These are phyloP conservation scores for Phytophthora palmivora DNA, from an alignment of 352 stramenopile species.

Conservation along the genomic window DNA sequence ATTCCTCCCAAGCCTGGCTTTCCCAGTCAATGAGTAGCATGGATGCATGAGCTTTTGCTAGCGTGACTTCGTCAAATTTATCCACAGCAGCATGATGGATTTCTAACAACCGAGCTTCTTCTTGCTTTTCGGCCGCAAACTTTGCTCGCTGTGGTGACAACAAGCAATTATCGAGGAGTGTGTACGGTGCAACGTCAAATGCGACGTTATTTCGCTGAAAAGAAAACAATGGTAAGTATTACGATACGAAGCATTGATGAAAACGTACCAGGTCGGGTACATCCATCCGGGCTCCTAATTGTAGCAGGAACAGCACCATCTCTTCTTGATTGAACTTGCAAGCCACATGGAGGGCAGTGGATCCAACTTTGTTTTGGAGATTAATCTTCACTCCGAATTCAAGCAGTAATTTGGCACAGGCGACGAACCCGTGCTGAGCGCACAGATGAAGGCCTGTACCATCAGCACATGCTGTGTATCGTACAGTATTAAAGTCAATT, in stretches of 20 bases:
- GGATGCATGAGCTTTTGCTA: conserved; percentile 24
- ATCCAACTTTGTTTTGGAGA: conserved; percentile 64
- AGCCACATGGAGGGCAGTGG: conserved; percentile 61
- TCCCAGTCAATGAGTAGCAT: conserved; percentile 56
- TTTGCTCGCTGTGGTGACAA: conserved; percentile 39
- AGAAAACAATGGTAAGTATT: conserved; percentile 3
- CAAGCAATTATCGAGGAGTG: conserved; percentile 49
- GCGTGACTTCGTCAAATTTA: conserved; percentile 23
- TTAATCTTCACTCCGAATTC: conserved; percentile 38
- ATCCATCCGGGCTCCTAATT: conserved; percentile 44
- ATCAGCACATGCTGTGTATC: conserved; percentile 50
- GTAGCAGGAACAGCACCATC: conserved; percentile 48
- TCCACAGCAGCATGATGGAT: conserved; percentile 17
- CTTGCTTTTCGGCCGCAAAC: conserved; percentile 19
- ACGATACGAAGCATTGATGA: not conserved
- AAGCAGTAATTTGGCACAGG: conserved; percentile 52
- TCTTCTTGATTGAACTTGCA: conserved; percentile 55
- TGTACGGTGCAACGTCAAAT: conserved; percentile 60
- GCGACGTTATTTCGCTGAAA: conserved; percentile 48
- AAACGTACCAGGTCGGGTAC: conserved; percentile 56
- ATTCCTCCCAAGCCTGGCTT: conserved; percentile 38
- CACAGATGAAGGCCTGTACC: conserved; percentile 61
- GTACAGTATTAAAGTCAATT: conserved; percentile 49
- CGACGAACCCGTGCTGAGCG: conserved; percentile 57
- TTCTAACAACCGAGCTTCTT: conserved; percentile 29